A percentile compares a stretch with the other conserved stretches of the same genome.
These are phyloP conservation scores for Epichloe gansuensis DNA, from an alignment of 2,329 filamentous ascomycete species.

Conservation along the genomic window DNA sequence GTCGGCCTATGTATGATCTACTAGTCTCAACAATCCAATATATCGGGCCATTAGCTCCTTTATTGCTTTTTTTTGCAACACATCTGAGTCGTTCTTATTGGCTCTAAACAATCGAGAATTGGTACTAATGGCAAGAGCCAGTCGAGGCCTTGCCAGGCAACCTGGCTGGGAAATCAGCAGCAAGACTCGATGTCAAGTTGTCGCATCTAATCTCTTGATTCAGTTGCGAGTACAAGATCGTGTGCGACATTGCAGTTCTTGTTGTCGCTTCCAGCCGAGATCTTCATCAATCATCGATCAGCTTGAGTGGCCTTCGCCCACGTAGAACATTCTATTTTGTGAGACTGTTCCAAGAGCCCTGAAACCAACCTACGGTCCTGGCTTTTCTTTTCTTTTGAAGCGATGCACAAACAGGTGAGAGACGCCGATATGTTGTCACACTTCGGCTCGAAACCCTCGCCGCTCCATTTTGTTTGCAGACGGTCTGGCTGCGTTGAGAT, in stretches of 20 bases:
- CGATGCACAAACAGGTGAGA: not conserved
- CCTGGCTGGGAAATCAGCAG: not conserved
- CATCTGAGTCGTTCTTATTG: not conserved
- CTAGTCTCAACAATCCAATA: not conserved
- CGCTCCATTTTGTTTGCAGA: not conserved
- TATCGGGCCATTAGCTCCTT: not conserved
- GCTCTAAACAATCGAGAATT: not conserved
- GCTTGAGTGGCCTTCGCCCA: not conserved
- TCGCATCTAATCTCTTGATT: not conserved
- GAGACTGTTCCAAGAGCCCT: not conserved
- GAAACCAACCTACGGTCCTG: not conserved
- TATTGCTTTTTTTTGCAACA: not conserved
- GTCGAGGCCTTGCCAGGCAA: not conserved
- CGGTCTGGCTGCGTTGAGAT: not conserved
- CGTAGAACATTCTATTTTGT: not conserved
- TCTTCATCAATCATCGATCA: slow-evolving; percentile 1
- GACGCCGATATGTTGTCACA: not conserved
- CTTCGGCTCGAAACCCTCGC: not conserved
- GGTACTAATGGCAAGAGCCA: not conserved
- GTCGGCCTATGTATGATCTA: not conserved
- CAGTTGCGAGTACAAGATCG: not conserved
- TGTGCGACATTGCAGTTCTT: not conserved
- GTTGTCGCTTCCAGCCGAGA: not conserved
- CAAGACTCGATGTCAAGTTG: not conserved
- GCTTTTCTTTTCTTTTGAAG: not conserved